Evolutionary conservation across 1,139 yeast genomes (phyloP).

Genomic region (Sugiyamaella paludigena): DNA sequence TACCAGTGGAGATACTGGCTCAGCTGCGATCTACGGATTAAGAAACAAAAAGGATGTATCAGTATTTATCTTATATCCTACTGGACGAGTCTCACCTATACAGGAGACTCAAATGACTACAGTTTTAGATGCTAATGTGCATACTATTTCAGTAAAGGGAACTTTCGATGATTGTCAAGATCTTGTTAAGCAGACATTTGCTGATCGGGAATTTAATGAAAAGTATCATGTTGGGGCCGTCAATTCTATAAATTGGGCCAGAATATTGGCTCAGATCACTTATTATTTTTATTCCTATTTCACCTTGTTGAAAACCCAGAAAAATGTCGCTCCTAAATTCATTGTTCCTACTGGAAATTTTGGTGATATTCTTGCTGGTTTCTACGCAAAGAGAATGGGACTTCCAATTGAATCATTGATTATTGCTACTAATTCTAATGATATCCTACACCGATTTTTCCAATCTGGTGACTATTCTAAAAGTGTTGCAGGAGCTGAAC

Average conservation of each 20-base stretch:
- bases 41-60: constrained; percentile 96
- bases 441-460: constrained; percentile 88
- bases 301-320: constrained; percentile 48
- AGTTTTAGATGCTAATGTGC: constrained; percentile 90
- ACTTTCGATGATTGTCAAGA: constrained; percentile 99
- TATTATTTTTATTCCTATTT: constrained; percentile 92
- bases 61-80: constrained; percentile 92
- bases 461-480: constrained; percentile 77
- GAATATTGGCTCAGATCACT: constrained; percentile 95
- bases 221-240: constrained; percentile 96
- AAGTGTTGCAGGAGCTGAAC: constrained; percentile 43
- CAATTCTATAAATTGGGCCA: constrained; percentile 98
- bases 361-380: constrained; percentile 97
- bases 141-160: constrained; percentile 90
- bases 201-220: constrained; percentile 80
- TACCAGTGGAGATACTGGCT: constrained; percentile 98
- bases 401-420: constrained; percentile 81
- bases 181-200: constrained; percentile 87
- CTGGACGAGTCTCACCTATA: constrained; percentile 94
- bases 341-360: constrained; percentile 98
- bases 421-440: constrained; percentile 94
- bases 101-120: constrained; percentile 99
- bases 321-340: constrained; percentile 47
- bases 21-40: constrained; percentile 97
- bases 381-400: constrained; percentile 93